Evolutionary conservation across 2,329 filamentous ascomycete species (phyloP).

Genomic region (Aureobasidium musti): DNA sequence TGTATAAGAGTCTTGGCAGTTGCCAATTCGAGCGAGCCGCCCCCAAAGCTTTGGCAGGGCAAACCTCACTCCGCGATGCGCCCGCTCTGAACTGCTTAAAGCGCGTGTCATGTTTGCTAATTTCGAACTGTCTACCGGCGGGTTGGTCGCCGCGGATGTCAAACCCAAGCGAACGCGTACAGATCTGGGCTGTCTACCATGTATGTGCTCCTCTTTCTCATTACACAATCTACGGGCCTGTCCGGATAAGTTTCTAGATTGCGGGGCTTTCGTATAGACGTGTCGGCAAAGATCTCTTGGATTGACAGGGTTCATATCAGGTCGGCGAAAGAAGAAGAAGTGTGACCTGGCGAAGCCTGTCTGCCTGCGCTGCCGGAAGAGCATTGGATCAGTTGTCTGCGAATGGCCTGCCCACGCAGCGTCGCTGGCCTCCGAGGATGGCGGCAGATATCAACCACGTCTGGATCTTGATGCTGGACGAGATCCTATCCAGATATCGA

Average conservation of each 20-base stretch:
- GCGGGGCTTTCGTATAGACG: neutral
- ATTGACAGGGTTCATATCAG: neutral
- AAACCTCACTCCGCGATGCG: slow-evolving; percentile 9
- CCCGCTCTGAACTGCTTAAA: neutral
- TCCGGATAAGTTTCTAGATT: neutral
- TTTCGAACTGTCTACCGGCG: slow-evolving; percentile 25
- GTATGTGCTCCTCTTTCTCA: slow-evolving; percentile 7
- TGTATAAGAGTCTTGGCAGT: neutral
- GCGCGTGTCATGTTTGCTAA: slow-evolving; percentile 28
- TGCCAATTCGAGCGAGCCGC: neutral
- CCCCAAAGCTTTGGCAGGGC: neutral
- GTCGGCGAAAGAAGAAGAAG: slow-evolving; percentile 26
- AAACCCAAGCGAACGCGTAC: slow-evolving; percentile 23
- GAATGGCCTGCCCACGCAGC: slow-evolving; percentile 23
- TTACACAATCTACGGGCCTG: slow-evolving; percentile 4
- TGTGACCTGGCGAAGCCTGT: slow-evolving; percentile 19
- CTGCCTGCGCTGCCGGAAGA: slow-evolving; percentile 20
- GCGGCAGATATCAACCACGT: neutral
- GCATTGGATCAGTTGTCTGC: slow-evolving; percentile 6
- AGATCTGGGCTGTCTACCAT: slow-evolving; percentile 22
- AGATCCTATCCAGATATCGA: neutral
- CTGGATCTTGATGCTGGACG: neutral
- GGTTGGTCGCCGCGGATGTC: slow-evolving; percentile 18
- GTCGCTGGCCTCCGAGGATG: neutral
- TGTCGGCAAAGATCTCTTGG: neutral